Percentiles rank a stretch among this genome's conserved stretches.
These are phyloP conservation scores for Beauveria sp. DNA, from an alignment of 2,329 filamentous ascomycete genomes.

Conservation along the genomic window DNA sequence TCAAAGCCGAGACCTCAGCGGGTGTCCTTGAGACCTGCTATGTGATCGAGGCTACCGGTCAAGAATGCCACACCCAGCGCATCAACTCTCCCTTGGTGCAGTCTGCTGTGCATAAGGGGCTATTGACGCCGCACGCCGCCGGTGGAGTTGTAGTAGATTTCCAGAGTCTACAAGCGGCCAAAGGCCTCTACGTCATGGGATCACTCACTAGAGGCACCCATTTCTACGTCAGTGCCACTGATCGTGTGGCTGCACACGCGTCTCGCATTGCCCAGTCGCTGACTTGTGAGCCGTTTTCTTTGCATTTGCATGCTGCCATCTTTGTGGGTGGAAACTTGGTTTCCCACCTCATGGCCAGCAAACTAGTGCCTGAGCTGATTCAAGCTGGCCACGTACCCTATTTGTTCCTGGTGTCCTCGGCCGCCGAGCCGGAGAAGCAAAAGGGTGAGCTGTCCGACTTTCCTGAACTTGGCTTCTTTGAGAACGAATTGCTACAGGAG, in stretches of 20 bases:
- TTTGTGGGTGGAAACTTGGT: constrained; percentile 2
- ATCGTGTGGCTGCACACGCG: constrained; percentile 9
- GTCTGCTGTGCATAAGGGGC: constrained; percentile 1
- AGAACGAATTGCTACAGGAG: constrained; percentile 2
- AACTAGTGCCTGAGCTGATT: constrained; percentile 4
- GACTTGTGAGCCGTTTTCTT: not conserved
- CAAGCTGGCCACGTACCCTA: constrained; percentile 6
- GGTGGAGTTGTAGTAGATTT: constrained; percentile 9
- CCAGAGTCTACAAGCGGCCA: not conserved
- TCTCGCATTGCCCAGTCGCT: constrained; percentile 8
- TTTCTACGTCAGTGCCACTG: constrained; percentile 11
- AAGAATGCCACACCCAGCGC: constrained; percentile 1
- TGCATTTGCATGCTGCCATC: not conserved
- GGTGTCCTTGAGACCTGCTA: not conserved
- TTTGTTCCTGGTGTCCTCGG: not conserved
- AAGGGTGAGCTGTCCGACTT: not conserved
- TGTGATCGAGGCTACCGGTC: constrained; percentile 7
- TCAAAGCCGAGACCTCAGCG: constrained; percentile 3
- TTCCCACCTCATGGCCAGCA: constrained; percentile 7
- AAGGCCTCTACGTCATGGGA: constrained; percentile 6
- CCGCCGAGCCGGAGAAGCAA: not conserved
- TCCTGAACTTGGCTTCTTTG: constrained; percentile 6
- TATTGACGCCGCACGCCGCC: constrained; percentile 2
- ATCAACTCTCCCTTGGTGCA: constrained; percentile 3
- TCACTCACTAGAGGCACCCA: constrained; percentile 8